phyloP scores from a whole-genome alignment of 2,329 filamentous ascomycete genomes.

The Geosmithia flava region DNA sequence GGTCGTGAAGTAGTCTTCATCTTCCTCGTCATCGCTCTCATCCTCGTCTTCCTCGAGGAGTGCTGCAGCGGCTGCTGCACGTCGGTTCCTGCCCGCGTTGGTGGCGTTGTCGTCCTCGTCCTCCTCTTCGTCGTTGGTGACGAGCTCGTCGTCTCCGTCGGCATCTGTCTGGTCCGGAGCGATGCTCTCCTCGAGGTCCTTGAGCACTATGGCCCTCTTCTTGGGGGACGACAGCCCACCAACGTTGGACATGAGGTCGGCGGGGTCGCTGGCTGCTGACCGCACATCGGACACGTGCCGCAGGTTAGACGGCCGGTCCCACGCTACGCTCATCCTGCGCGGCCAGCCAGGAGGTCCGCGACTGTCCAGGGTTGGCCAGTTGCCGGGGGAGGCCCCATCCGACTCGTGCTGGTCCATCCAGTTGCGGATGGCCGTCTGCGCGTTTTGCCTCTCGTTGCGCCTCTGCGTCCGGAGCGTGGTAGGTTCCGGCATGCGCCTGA shows the following conservation, averaged over 20 bases:
- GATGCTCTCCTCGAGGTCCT: conserved; percentile 4
- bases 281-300: conserved; percentile 42
- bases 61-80: not conserved
- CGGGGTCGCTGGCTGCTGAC: conserved; percentile 51
- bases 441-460: conserved; percentile 56
- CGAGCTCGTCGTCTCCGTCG: conserved; percentile 82
- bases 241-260: conserved; percentile 45
- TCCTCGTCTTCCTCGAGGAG: not conserved
- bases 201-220: not conserved
- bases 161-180: conserved; percentile 57
- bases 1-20: conserved; percentile 43
- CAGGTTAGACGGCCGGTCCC: conserved; percentile 32
- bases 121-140: conserved; percentile 66
- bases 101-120: conserved; percentile 27
- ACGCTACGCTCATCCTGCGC: conserved; percentile 38
- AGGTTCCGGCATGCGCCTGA: conserved; percentile 55
- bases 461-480: conserved; percentile 46
- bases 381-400: conserved; percentile 28
- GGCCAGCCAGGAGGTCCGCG: conserved; percentile 32
- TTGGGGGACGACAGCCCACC: conserved; percentile 21
- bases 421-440: conserved; percentile 69
- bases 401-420: conserved; percentile 74
- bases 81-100: conserved; percentile 20
- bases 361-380: conserved; percentile 37
- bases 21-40: not conserved